Evolutionary conservation across 257 asterid genomes (phyloP), one percentile per base, ranked within the genome.

Genomic region (Pogostemon cablin): DNA sequence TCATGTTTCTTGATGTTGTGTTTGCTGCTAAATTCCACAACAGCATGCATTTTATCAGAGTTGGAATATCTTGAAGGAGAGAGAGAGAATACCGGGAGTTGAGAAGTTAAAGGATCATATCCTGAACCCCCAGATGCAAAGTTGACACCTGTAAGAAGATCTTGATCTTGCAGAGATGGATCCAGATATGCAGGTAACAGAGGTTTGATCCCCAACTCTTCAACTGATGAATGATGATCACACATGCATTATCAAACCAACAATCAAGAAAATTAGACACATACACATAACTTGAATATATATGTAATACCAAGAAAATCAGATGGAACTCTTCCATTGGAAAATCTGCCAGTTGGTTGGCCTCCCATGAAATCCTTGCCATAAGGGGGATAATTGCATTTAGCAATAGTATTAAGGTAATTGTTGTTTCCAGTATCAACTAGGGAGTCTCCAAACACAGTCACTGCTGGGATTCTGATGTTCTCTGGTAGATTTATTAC

Each of bases 91-190:
- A 74, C 73, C 62, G 62, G 67, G 0, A 54, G 39, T 4, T 74
- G 55, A 38, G 91, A 72, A 9, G 95, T 85, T 7, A 83, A 70
- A 57, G 89, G 90, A 67, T 89, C 96, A 41, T 62, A 89, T 62
- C 96, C 90, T 4, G 81, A 80, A n/a, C 84, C 90, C 25, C 92
- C 96, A 4, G 96, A 89, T 9, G 92, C 95, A 67, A 87, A 89
- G 78, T 86, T 89, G 2, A 89, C 86, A 2, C 95, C 96, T 0
- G 92, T 89, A 53, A 82, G 5, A 62, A 89, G 88, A 58, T 89
- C 96, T 63, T 81, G 66, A 47, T 69, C 57, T 75, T 71, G 69
- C 65, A 75, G 7, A 43, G 64, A 73, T 39, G 84, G 84, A 68
- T 87, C 93, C 7, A 83, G 75, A 66, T 83, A 85, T 3, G 93